Conservation (phyloP, 495 filamentous ascomycete genomes). For the Collariella sp. region DNA sequence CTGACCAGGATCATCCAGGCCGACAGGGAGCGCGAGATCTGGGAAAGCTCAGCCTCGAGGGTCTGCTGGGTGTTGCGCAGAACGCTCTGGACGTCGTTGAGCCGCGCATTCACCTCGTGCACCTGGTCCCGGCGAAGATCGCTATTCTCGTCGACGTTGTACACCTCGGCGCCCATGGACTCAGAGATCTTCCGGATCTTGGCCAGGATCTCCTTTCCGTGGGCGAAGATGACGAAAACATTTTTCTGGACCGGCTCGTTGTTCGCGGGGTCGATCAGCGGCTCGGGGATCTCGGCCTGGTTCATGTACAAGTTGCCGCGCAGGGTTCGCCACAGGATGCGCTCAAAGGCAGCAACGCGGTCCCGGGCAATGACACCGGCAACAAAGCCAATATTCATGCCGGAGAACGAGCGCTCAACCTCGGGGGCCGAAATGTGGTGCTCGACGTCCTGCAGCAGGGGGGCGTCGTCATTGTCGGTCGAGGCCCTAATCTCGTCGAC, state of each 20-base stretch:
- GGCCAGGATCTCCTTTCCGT: slow-evolving; percentile 93
- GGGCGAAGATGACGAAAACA: slow-evolving; percentile 98
- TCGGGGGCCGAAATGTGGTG: slow-evolving; percentile 69
- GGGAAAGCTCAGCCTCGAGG: slow-evolving; percentile 82
- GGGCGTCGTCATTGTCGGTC: slow-evolving; percentile 78
- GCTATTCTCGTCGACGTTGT: slow-evolving; percentile 94
- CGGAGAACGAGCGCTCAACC: slow-evolving; percentile 76
- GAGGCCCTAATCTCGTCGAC: slow-evolving; percentile 93
- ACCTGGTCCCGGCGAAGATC: slow-evolving; percentile 90
- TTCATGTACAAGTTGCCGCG: slow-evolving; percentile 99
- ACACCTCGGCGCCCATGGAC: slow-evolving; percentile 87
- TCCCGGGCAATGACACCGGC: slow-evolving; percentile 92
- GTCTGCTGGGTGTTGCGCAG: slow-evolving; percentile 94
- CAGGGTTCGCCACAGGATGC: slow-evolving; percentile 92
- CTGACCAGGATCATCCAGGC: slow-evolving; percentile 95
- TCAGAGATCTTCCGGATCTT: slow-evolving; percentile 99
- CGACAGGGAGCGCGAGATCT: slow-evolving; percentile 80
- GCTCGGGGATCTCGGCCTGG: slow-evolving; percentile 92
- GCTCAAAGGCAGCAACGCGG: slow-evolving; percentile 88
- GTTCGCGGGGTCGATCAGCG: slow-evolving; percentile 83
- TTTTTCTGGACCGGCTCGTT: slow-evolving; percentile 93
- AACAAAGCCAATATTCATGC: slow-evolving; percentile 99
- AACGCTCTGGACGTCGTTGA: slow-evolving; percentile 84
- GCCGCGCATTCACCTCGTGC: slow-evolving; percentile 87
- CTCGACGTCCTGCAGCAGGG: slow-evolving; percentile 77